Percentiles rank a stretch among this genome's conserved stretches.
phyloP scores from a whole-genome alignment of 345 rosid species.

The sweet orange (Citrus sinensis) region DVS_A1.0 CM039168.1:4883001-4883500 shows the following conservation, averaged over 20 bases:
- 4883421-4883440: not conserved
- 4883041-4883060: slow-evolving; percentile 70
- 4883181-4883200: slow-evolving; percentile 65
- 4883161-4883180: slow-evolving; percentile 69
- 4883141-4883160: slow-evolving; percentile 88
- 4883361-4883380: slow-evolving; percentile 56
- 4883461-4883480: not conserved
- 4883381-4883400: slow-evolving; percentile 40
- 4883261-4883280: slow-evolving; percentile 91
- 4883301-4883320: slow-evolving; percentile 62
- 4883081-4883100: slow-evolving; percentile 87
- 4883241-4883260: slow-evolving; percentile 72
- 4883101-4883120: slow-evolving; percentile 80
- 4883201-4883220: slow-evolving; percentile 49
- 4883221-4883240: slow-evolving; percentile 82
- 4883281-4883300: slow-evolving; percentile 72
- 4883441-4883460: not conserved
- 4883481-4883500: not conserved
- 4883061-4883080: slow-evolving; percentile 83
- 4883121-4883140: slow-evolving; percentile 85
- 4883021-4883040: slow-evolving; percentile 99
- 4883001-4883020: slow-evolving; percentile 33
- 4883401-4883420: no score
- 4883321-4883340: slow-evolving; percentile 87
- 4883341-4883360: slow-evolving; percentile 65